Evolutionary conservation across 2,329 filamentous ascomycete species (phyloP).

Genomic region (Penicillium sumatraense): DNA sequence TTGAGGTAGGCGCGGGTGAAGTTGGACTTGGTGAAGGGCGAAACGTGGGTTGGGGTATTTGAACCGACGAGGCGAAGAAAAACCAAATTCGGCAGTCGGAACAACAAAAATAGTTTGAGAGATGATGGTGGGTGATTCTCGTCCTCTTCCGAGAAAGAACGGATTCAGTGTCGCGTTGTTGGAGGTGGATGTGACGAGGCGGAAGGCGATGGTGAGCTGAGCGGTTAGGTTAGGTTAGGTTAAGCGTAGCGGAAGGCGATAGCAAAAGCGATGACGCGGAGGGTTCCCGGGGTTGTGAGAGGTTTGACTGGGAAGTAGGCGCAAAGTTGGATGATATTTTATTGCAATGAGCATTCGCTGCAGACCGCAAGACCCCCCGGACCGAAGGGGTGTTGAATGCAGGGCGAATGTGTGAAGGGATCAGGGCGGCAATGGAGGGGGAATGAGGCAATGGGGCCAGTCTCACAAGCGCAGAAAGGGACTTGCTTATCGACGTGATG

Average conservation of each 20-base stretch:
- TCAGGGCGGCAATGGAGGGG: slow-evolving; percentile 24
- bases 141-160: background rate
- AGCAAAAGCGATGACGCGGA: too few species aligned
- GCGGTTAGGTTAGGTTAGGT: background rate
- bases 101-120: too few species aligned
- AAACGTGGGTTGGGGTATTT: background rate
- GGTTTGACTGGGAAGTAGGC: too few species aligned
- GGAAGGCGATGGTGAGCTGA: slow-evolving; percentile 1
- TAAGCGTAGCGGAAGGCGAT: too few species aligned
- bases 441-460: slow-evolving; percentile 19
- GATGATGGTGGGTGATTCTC: too few species aligned
- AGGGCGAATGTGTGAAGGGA: slow-evolving; percentile 19
- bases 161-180: background rate
- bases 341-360: background rate
- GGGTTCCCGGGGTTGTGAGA: background rate
- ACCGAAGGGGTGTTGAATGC: slow-evolving; percentile 8
- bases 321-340: background rate
- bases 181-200: background rate
- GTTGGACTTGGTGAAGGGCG: background rate
- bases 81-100: too few species aligned
- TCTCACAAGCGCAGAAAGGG: slow-evolving; percentile 28
- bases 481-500: slow-evolving; percentile 25
- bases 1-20: slow-evolving; percentile 1
- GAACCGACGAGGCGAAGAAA: background rate
- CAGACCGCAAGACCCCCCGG: slow-evolving; percentile 4